Evolutionary conservation across 148 eudicot genomes (phyloP).

Genomic region (Persicaria maculosa): DNA sequence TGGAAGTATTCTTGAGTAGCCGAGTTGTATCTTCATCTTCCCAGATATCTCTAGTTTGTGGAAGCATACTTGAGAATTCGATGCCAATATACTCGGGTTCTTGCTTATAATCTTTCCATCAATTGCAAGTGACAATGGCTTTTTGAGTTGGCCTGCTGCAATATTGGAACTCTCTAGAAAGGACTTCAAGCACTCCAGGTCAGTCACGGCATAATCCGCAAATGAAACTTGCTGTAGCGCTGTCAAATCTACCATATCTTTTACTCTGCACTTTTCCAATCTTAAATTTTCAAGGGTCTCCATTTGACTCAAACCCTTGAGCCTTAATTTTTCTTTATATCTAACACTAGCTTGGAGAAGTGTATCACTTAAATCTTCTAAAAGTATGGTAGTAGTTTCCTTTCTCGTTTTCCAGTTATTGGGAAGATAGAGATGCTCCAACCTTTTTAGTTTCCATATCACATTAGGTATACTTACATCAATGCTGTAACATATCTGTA

Average conservation of each 20-base stretch:
- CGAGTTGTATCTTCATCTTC: background rate
- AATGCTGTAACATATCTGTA: background rate
- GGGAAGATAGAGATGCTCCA: constrained; percentile 28
- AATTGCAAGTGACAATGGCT: background rate
- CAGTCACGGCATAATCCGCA: background rate
- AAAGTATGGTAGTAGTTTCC: no score
- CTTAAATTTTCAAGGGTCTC: background rate
- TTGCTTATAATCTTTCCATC: background rate
- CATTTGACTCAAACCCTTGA: background rate
- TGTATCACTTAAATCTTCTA: no score
- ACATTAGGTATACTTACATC: constrained; percentile 9
- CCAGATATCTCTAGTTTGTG: constrained; percentile 5
- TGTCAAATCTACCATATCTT: background rate
- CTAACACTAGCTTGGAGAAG: no score
- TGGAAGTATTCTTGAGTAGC: background rate
- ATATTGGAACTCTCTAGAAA: background rate
- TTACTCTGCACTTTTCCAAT: background rate
- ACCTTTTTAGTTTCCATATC: constrained; percentile 15
- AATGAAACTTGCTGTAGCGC: background rate
- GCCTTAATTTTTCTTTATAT: constrained; percentile 1
- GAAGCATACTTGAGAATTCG: background rate
- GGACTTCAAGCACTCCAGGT: background rate
- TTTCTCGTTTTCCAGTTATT: background rate
- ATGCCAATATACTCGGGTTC: background rate
- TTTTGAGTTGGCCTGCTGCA: background rate